Conservation (phyloP, 1,284 basidiomycete species). For the Phlebopus sp. region DNA sequence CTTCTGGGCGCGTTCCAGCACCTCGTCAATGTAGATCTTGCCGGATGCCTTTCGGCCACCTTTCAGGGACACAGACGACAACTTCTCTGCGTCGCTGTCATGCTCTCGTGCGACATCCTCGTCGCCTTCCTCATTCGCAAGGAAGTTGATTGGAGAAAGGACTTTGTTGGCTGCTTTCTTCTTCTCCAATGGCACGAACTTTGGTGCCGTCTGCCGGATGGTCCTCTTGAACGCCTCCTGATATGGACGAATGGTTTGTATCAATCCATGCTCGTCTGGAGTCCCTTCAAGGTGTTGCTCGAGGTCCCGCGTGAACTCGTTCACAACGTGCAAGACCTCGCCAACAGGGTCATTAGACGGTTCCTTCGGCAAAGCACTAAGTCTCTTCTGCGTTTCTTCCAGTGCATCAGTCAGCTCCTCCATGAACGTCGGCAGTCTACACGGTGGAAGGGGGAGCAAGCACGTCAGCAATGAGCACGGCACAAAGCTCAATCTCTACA, state of each 20-base stretch:
- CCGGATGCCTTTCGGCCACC: neutral
- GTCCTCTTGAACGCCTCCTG: constrained; percentile 45
- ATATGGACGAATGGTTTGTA: constrained; percentile 51
- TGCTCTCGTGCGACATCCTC: neutral
- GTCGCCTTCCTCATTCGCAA: constrained; percentile 37
- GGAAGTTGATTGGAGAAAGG: constrained; percentile 34
- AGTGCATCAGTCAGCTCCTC: constrained; percentile 47
- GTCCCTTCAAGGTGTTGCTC: constrained; percentile 48
- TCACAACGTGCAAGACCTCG: constrained; percentile 51
- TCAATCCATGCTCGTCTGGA: constrained; percentile 44
- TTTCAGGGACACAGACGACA: no score
- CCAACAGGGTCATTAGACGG: constrained; percentile 53
- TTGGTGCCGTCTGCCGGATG: constrained; percentile 54
- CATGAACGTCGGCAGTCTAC: constrained; percentile 66
- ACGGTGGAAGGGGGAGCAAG: neutral
- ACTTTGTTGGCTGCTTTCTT: neutral
- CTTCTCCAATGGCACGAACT: constrained; percentile 38
- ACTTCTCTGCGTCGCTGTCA: constrained; percentile 1
- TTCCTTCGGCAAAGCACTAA: constrained; percentile 46
- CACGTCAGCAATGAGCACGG: neutral
- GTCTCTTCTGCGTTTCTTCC: constrained; percentile 33
- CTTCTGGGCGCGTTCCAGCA: constrained; percentile 46
- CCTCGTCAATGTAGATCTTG: constrained; percentile 56
- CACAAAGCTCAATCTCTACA: no score
- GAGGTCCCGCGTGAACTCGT: constrained; percentile 46